Conservation (phyloP, 192 early-diverging fungal genomes). For the Jimgerdemannia flammicorona region DNA sequence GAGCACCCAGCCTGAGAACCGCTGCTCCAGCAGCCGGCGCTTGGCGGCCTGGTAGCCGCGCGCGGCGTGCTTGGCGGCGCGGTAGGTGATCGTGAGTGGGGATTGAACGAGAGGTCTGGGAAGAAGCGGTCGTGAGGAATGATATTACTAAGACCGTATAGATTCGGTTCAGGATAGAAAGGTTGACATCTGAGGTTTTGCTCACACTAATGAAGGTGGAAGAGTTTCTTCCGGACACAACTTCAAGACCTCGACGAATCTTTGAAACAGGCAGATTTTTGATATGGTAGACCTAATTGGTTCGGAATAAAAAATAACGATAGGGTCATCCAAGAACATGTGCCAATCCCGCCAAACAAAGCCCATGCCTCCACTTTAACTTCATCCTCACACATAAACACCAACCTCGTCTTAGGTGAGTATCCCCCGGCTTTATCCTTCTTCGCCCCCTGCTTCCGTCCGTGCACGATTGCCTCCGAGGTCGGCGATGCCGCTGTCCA, state of each 20-base stretch:
- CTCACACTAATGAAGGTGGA: neutral
- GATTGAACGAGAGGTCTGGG: neutral
- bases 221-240: neutral
- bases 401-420: slow-evolving; percentile 27
- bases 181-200: neutral
- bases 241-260: neutral
- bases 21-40: slow-evolving; percentile 12
- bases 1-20: slow-evolving; percentile 24
- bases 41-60: slow-evolving; percentile 15
- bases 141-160: slow-evolving; percentile 8
- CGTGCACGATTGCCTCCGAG: slow-evolving; percentile 26
- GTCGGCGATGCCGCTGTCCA: slow-evolving; percentile 22
- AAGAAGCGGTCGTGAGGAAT: neutral
- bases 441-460: slow-evolving; percentile 29
- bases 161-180: slow-evolving; percentile 2
- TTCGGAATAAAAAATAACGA: neutral
- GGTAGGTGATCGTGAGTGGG: slow-evolving; percentile 3
- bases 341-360: too few relatives aligned
- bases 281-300: slow-evolving; percentile 3
- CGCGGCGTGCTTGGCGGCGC: slow-evolving; percentile 11
- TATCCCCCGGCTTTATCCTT: slow-evolving; percentile 16
- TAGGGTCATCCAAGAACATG: too few relatives aligned
- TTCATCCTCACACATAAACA: neutral
- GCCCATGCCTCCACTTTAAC: too few relatives aligned
- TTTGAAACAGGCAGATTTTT: slow-evolving; percentile 2